Base-by-base conservation (phyloP, 805 yeast species). In the Metschnikowia dekortorum region DNA sequence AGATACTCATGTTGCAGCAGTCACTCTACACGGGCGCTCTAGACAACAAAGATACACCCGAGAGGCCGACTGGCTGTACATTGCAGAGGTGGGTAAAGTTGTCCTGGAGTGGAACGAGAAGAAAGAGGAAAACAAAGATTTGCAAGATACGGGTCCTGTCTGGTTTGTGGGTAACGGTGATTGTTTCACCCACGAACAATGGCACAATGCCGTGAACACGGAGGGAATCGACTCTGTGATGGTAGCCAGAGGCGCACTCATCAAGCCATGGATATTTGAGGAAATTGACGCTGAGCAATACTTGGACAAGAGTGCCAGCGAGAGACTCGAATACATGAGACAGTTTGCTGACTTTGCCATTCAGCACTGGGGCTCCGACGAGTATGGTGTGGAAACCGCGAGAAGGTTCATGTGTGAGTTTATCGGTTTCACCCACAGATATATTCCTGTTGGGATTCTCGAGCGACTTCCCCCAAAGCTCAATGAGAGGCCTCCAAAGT, bases 241-340 rank as follows among this genome's bases (percentile, higher is more conserved):
- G 97, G 89, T 94, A 48, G 99, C 98, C 2, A 80, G 99, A 62
- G 99, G 98, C 49, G 98, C 98, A 1, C 78, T 94, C 56, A 91
- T 94, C 65, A 94, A 94, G 70, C 99, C 99, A 34, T 94, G 99
- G 99, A 88, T 94, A 46, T 94, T 92, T 60, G 97, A 94, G 71
- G 99, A 94, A 70, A 81, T 94, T 50, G 95, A 92, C 51, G 76
- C 92, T 6, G 82, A 84, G 60, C 98, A 94, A 68, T 84, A 89
- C 66, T 69, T 94, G 54, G 99, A 94, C 67, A 94, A 92, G 71
- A 75, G 89, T 2, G 84, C 96, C n/a, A 74, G 85, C 18, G 97
- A 94, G 69, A 81, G 99, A 67, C 78, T 94, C 50, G 95, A 84
- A 35, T 80, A 85, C 39, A 67, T 92, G 60, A 74, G 75, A 55